Conservation (phyloP, 1,139 yeast species). For the Citeromyces siamensis region DNA sequence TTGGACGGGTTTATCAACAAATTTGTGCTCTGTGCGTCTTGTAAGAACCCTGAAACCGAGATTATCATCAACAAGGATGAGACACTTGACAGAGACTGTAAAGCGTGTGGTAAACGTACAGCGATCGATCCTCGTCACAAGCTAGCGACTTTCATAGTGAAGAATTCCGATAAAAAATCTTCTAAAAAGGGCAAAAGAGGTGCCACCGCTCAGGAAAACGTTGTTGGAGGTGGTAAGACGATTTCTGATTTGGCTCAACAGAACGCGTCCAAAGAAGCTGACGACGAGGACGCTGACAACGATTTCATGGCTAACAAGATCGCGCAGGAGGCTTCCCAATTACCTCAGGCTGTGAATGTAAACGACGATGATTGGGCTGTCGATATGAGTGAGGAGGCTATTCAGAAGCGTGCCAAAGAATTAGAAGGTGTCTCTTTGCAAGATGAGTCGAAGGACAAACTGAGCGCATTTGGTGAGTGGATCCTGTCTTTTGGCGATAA, state of each 20-base stretch:
- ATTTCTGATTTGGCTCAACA: constrained; percentile 65
- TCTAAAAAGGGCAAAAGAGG: constrained; percentile 41
- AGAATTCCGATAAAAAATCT: constrained; percentile 63
- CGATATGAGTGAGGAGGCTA: constrained; percentile 95
- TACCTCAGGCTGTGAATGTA: constrained; percentile 15
- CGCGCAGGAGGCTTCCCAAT: constrained; percentile 55
- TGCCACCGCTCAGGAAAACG: constrained; percentile 88
- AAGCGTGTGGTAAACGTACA: constrained; percentile 94
- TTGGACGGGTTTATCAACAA: constrained; percentile 89
- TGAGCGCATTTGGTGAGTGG: constrained; percentile 80
- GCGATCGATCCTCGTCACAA: constrained; percentile 79
- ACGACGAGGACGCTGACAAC: constrained; percentile 20
- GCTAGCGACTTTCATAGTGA: constrained; percentile 73
- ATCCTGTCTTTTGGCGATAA: constrained; percentile 40
- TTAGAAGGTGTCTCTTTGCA: constrained; percentile 41
- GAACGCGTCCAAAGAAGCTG: constrained; percentile 22
- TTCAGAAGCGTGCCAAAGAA: constrained; percentile 83
- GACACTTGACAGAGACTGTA: constrained; percentile 80
- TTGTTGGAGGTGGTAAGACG: constrained; percentile 79
- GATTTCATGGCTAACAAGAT: constrained; percentile 72
- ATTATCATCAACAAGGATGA: constrained; percentile 72
- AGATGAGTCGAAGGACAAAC: constrained; percentile 25
- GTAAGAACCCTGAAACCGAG: constrained; percentile 98
- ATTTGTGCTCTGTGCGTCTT: constrained; percentile 87
- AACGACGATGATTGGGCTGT: constrained; percentile 97